Evolutionary conservation across 805 yeast genomes (phyloP).

Genomic region (Hermanozyma aechmeae): DNA sequence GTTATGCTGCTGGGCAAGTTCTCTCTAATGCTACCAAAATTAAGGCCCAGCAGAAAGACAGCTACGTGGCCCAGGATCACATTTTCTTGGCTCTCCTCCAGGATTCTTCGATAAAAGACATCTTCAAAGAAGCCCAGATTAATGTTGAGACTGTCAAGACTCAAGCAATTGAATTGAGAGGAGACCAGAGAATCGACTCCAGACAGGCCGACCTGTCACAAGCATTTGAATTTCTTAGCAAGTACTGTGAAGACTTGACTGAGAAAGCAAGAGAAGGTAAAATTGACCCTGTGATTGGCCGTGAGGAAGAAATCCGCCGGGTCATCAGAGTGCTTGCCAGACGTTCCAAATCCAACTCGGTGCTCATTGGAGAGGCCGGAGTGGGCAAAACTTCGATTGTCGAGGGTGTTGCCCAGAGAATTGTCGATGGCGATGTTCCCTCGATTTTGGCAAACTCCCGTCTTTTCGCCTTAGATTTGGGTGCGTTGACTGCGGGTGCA

Average conservation of each 20-base stretch:
- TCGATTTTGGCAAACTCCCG: conserved; percentile 72
- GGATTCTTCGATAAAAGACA: conserved; percentile 57
- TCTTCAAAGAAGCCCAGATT: conserved; percentile 65
- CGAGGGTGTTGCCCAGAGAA: conserved; percentile 97
- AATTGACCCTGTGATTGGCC: conserved; percentile 96
- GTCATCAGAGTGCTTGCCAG: conserved; percentile 94
- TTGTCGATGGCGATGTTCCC: conserved; percentile 93
- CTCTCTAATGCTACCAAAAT: conserved; percentile 67
- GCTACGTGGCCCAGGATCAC: conserved; percentile 91
- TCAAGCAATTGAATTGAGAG: conserved; percentile 76
- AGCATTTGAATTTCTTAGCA: conserved; percentile 71
- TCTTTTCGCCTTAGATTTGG: conserved; percentile 83
- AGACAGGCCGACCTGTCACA: conserved; percentile 88
- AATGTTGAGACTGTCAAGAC: conserved; percentile 64
- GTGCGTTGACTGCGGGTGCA: conserved; percentile 97
- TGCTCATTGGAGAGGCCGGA: conserved; percentile 97
- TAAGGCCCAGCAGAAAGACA: conserved; percentile 81
- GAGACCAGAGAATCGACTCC: conserved; percentile 85
- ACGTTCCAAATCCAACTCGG: conserved; percentile 94
- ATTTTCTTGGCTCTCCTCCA: conserved; percentile 76
- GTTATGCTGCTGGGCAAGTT: conserved; percentile 69
- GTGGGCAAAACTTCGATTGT: conserved; percentile 98
- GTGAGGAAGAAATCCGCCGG: conserved; percentile 96
- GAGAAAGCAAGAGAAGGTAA: conserved; percentile 90
- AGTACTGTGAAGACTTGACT: conserved; percentile 91